Percentiles rank a stretch among this genome's conserved stretches.
phyloP scores from a whole-genome alignment of 2,329 filamentous ascomycete species.

The Cryphonectria parasitica region DNA sequence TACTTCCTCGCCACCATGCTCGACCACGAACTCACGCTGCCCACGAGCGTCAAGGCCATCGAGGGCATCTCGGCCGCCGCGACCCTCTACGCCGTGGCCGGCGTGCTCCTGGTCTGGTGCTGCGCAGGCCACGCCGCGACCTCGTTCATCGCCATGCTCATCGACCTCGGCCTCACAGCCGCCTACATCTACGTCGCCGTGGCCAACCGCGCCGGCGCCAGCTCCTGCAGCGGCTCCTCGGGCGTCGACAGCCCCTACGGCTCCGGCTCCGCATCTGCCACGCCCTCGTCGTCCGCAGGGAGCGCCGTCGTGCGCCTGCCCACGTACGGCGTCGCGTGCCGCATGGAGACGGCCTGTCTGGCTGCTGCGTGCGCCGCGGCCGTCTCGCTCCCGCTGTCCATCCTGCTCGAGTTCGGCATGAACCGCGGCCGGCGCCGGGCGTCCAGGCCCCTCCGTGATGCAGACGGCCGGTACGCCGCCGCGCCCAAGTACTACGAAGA shows the following conservation, averaged over 20 bases:
- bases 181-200: conserved; percentile 68
- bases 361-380: conserved; percentile 66
- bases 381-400: conserved; percentile 66
- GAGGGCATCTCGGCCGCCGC: conserved; percentile 65
- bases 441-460: conserved; percentile 25
- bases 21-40: conserved; percentile 57
- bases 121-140: conserved; percentile 67
- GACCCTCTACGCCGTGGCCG: conserved; percentile 65
- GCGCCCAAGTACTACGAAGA: conserved; percentile 21
- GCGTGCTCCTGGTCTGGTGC: conserved; percentile 65
- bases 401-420: conserved; percentile 53
- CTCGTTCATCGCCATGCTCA: conserved; percentile 61
- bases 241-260: conserved; percentile 60
- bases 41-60: conserved; percentile 62
- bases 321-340: conserved; percentile 50
- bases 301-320: conserved; percentile 40
- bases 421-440: conserved; percentile 22
- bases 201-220: conserved; percentile 62
- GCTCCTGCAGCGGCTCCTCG: conserved; percentile 55
- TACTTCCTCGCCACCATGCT: conserved; percentile 68
- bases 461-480: conserved; percentile 28
- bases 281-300: conserved; percentile 46
- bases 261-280: conserved; percentile 49
- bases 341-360: conserved; percentile 65
- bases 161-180: conserved; percentile 66